A percentile compares a stretch with the other conserved stretches of the same genome.
Conservation (phyloP, 2,329 filamentous ascomycete genomes). For the Berkeleyomyces rouxiae region DNA sequence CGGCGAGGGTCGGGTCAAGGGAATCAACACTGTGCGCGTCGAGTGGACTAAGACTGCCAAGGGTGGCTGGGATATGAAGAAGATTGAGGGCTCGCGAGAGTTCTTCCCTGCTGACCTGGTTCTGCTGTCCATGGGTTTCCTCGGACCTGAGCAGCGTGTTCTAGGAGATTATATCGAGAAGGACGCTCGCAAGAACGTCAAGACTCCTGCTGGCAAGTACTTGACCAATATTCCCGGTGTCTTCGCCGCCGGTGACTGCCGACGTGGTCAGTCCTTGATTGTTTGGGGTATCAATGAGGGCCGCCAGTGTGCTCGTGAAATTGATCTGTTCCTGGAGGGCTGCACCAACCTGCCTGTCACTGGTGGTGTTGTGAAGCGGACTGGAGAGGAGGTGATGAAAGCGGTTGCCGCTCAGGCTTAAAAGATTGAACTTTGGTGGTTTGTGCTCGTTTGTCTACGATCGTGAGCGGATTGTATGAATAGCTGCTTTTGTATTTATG, state of each 20-base stretch:
- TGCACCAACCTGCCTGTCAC: slow-evolving; percentile 72
- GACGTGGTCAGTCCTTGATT: slow-evolving; percentile 85
- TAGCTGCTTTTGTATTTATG: slow-evolving; percentile 1
- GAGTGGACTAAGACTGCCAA: slow-evolving; percentile 85
- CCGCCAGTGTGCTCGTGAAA: slow-evolving; percentile 78
- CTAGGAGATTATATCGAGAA: slow-evolving; percentile 80
- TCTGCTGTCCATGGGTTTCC: slow-evolving; percentile 90
- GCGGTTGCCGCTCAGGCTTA: slow-evolving; percentile 17
- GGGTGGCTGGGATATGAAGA: slow-evolving; percentile 98
- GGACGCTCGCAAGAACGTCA: slow-evolving; percentile 87
- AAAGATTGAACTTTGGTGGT: not conserved
- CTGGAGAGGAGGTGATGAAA: slow-evolving; percentile 51
- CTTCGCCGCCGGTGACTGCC: slow-evolving; percentile 89
- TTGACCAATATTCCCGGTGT: slow-evolving; percentile 75
- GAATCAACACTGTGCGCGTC: slow-evolving; percentile 88
- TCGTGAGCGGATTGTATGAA: not conserved
- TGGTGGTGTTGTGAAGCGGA: slow-evolving; percentile 78
- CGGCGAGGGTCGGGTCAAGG: slow-evolving; percentile 73
- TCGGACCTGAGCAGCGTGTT: slow-evolving; percentile 79
- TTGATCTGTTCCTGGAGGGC: slow-evolving; percentile 73
- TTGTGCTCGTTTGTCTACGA: not conserved
- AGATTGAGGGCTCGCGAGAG: slow-evolving; percentile 79
- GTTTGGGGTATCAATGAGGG: slow-evolving; percentile 99
- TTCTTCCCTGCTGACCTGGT: slow-evolving; percentile 95
- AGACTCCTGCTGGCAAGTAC: slow-evolving; percentile 79